phyloP scores from a whole-genome alignment of 1,284 basidiomycete species.

The Microbotryum lychnidis-dioicae region DNA sequence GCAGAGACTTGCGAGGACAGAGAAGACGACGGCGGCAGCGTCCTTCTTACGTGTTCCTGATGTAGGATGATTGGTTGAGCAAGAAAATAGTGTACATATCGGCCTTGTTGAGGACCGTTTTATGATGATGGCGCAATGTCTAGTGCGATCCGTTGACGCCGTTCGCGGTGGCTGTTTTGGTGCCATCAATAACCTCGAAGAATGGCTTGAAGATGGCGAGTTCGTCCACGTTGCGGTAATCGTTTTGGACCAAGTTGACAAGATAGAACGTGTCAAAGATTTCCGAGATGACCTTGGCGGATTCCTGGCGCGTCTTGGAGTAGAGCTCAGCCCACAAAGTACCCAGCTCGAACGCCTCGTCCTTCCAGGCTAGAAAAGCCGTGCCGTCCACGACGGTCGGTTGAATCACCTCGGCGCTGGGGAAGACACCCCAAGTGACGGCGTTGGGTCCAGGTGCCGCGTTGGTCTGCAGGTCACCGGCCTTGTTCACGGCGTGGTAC shows the following conservation, averaged over 20 bases:
- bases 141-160: constrained; percentile 17
- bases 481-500: constrained; percentile 70
- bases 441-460: constrained; percentile 91
- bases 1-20: too few species aligned
- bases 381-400: constrained; percentile 96
- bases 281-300: constrained; percentile 25
- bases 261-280: constrained; percentile 34
- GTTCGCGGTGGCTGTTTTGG: not conserved
- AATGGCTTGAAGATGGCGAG: constrained; percentile 83
- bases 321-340: constrained; percentile 36
- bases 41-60: too few species aligned
- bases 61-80: too few species aligned
- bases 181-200: constrained; percentile 38
- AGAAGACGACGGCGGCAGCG: too few species aligned
- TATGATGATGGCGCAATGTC: too few species aligned
- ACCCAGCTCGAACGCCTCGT: constrained; percentile 38
- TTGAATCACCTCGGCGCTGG: constrained; percentile 94
- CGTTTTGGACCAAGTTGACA: constrained; percentile 36
- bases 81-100: too few species aligned
- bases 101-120: too few species aligned
- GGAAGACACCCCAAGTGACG: constrained; percentile 99
- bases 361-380: constrained; percentile 62
- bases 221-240: constrained; percentile 45
- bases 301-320: constrained; percentile 15
- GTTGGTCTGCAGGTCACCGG: constrained; percentile 88